Percentiles rank a stretch among this genome's conserved stretches.
phyloP scores from a whole-genome alignment of 1,284 basidiomycete genomes.

The Heliocybe sulcata region DNA sequence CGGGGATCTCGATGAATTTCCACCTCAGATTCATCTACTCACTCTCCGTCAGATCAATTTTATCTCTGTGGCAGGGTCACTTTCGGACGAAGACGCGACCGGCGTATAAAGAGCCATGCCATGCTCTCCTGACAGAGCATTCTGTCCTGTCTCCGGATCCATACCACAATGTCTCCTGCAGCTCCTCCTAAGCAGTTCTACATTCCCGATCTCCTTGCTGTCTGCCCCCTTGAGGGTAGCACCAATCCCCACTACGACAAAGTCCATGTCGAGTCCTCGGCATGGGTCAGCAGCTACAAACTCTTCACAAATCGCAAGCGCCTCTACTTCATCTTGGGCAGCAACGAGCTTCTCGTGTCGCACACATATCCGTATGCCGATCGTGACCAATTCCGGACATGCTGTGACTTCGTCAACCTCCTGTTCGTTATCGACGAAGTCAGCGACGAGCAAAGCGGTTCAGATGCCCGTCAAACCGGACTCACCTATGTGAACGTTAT shows the following conservation, averaged over 20 bases:
- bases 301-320: conserved; percentile 54
- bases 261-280: conserved; percentile 46
- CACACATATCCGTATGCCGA: conserved; percentile 55
- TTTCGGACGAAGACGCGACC: background rate
- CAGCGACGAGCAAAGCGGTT: conserved; percentile 57
- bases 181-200: conserved; percentile 28
- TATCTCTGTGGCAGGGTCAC: background rate
- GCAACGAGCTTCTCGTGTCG: conserved; percentile 56
- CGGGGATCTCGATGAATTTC: background rate
- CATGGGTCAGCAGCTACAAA: conserved; percentile 57
- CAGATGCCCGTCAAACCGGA: conserved; percentile 47
- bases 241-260: conserved; percentile 49
- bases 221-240: conserved; percentile 36
- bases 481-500: conserved; percentile 46
- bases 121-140: conserved; percentile 1
- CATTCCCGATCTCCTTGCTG: conserved; percentile 48
- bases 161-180: conserved; percentile 8
- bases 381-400: conserved; percentile 49
- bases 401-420: conserved; percentile 59
- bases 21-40: background rate
- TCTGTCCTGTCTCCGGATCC: background rate
- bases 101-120: background rate
- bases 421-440: conserved; percentile 67
- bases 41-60: background rate
- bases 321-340: conserved; percentile 51